Evolutionary conservation across 208 protist species (phyloP), one percentile per base, ranked within the genome.

Genomic region (Angomonas deanei): DNA sequence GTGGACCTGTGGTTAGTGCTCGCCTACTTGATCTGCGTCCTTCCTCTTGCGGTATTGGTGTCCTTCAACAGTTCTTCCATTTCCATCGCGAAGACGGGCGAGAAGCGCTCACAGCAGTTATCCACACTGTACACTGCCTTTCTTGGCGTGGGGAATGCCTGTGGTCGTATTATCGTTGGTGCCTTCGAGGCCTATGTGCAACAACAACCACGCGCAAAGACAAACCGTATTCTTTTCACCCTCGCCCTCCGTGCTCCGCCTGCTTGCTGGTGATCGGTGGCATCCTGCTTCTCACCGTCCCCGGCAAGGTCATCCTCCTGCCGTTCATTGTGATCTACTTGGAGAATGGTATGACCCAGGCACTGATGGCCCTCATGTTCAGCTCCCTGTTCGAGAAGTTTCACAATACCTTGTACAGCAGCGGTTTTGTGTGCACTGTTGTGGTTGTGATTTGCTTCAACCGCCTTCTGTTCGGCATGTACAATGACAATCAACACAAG

Each of bases 1-100:
- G 50, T 72, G 24, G 74, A 82, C 38, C 49, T 82, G 49, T 86
- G 75, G 75, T 64, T 86, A 15, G 63, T 82, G 21, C 61, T 86
- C 49, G 56, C 74, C 19, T 72, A 73, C 31, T 75, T 82, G 24
- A 56, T 78, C 26, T 77, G 72, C 58, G 70, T 73, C 60, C 48
- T 39, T 15, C 63, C 61, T 46, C 66, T 80, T 26, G 72, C 74
- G 36, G 66, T 79, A 30, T 64, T 86, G 11, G 66, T 82, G 28
- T 72, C 72, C 33, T 77, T 76, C 75, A 86, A 86, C 67, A 64
- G 64, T 39, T 73, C 63, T 58, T 76, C 72, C 30, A 86, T 86
- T 26, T 80, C 79, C 26, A 66, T 86, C 48, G 75, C 79, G 0
- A 63, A 72, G 46, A 72, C 64, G n/a, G 79, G 75, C 28, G 47